Evolutionary conservation across 1,284 basidiomycete genomes (phyloP), one percentile per base, ranked within the genome.

Genomic region (Neonothopanus nambi): DNA sequence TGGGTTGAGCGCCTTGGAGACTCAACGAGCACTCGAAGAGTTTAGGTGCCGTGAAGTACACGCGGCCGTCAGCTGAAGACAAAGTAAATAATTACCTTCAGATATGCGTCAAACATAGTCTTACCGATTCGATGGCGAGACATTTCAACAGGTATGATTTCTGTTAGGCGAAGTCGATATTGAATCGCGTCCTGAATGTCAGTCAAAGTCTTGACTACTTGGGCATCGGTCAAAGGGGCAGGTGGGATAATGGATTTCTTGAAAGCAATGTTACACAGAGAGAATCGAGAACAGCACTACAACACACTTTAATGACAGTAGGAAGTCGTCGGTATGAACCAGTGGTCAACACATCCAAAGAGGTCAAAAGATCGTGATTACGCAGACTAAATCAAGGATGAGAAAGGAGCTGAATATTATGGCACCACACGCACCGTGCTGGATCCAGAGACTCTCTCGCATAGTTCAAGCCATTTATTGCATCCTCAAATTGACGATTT

Each of bases 281-380:
- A 57, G 15, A 42, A 65, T 59, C 56, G 45, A 20, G 60, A 35
- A 42, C 55, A 51, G 61, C 54, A 49, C 61, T 55, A 38, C 40
- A n/a, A 57, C 20, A 45, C 21, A 89, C 89, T 80, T 89, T 89
- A 66, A 93, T 89, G 56, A 76, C 79, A 11, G 83, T 78, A 8
- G 93, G 93, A 17, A 95, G 79, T 40, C 91, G 76, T 44, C 82
- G 76, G 63, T 95, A 95, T 26, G 88, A 85, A 1, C 93, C 93
- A 15, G 85, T 87, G 1, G 89, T 89, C 20, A 95, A 76, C 45
- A 95, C 90, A 60, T 93, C 89, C 47, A 95, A 73, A 17, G 93
- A 93, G 1, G 92, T 93, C 11, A 92, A 75, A n/a, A 95, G 75
- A 66, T 96, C 94, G 59, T 93, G 91, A 66, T 95, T 95, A 51